Percentiles rank a stretch among this genome's conserved stretches.
phyloP scores from a whole-genome alignment of 768 basidiomycete species.

The Rossbeevera mucosa region DNA sequence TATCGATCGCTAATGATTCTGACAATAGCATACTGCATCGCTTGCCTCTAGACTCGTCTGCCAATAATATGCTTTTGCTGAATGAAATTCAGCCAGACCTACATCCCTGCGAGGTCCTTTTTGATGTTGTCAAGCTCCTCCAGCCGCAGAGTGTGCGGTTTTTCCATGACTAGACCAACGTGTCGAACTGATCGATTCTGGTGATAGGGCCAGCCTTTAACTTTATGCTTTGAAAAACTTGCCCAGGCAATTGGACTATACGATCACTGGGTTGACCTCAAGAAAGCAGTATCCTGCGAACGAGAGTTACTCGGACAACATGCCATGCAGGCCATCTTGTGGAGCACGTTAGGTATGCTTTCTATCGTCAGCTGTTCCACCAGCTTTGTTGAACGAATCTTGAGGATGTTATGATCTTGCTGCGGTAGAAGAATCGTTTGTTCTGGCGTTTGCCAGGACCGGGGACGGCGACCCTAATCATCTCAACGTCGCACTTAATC shows the following conservation, averaged over 20 bases:
- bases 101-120: constrained; percentile 72
- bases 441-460: constrained; percentile 58
- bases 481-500: constrained; percentile 58
- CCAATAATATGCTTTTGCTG: constrained; percentile 45
- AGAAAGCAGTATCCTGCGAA: constrained; percentile 45
- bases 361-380: neutral
- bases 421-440: constrained; percentile 61
- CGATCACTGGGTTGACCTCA: constrained; percentile 66
- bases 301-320: constrained; percentile 69
- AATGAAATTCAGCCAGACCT: constrained; percentile 75
- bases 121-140: constrained; percentile 73
- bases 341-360: constrained; percentile 60
- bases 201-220: constrained; percentile 63
- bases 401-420: constrained; percentile 67
- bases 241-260: constrained; percentile 62
- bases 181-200: constrained; percentile 9
- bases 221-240: constrained; percentile 64
- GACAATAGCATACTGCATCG: constrained; percentile 62
- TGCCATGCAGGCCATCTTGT: constrained; percentile 67
- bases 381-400: constrained; percentile 7
- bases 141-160: constrained; percentile 54
- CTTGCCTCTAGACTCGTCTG: constrained; percentile 43
- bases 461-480: constrained; percentile 59
- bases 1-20: constrained; percentile 11
- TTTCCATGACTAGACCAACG: neutral